Percentiles rank a stretch among this genome's conserved stretches.
Evolutionary conservation across 73 alveolate genomes (phyloP).

Genomic region (Diophrys appendiculata): DNA sequence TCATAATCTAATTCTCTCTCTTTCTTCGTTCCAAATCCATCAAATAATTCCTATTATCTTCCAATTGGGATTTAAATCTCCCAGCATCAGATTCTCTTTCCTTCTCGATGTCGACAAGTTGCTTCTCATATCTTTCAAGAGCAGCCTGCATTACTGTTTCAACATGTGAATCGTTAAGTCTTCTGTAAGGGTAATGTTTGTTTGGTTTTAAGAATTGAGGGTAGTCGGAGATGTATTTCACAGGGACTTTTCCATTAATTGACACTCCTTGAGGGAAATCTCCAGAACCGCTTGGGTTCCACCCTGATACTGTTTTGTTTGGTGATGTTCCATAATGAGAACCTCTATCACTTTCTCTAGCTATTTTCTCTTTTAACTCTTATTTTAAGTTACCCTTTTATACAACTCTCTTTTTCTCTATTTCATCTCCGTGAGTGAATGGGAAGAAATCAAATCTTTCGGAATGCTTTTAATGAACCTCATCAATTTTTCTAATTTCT

Average conservation of each 20-base stretch:
- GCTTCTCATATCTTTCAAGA: slow-evolving; percentile 16
- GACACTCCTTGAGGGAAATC: background rate
- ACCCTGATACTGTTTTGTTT: background rate
- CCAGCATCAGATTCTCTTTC: slow-evolving; percentile 12
- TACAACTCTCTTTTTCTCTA: slow-evolving; percentile 15
- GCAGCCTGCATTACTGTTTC: slow-evolving; percentile 33
- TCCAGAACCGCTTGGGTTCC: background rate
- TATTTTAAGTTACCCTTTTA: background rate
- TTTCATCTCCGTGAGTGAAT: slow-evolving; percentile 33
- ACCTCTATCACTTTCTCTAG: background rate
- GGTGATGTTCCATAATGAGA: background rate
- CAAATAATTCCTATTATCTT: slow-evolving; percentile 19
- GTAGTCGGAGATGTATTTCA: slow-evolving; percentile 29
- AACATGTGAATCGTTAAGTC: slow-evolving; percentile 34
- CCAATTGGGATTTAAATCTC: slow-evolving; percentile 17
- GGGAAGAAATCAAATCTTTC: slow-evolving; percentile 23
- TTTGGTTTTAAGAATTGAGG: slow-evolving; percentile 22
- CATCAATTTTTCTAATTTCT: background rate
- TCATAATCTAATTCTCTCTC: slow-evolving; percentile 14
- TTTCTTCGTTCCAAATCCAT: slow-evolving; percentile 22
- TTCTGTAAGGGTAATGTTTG: slow-evolving; percentile 41
- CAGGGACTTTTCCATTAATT: slow-evolving; percentile 24
- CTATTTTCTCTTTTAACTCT: background rate
- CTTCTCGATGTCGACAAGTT: slow-evolving; percentile 7
- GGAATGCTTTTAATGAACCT: background rate